Base-by-base conservation (phyloP, 78 protist genomes). In the Dictyostelium firmibasis region DNA sequence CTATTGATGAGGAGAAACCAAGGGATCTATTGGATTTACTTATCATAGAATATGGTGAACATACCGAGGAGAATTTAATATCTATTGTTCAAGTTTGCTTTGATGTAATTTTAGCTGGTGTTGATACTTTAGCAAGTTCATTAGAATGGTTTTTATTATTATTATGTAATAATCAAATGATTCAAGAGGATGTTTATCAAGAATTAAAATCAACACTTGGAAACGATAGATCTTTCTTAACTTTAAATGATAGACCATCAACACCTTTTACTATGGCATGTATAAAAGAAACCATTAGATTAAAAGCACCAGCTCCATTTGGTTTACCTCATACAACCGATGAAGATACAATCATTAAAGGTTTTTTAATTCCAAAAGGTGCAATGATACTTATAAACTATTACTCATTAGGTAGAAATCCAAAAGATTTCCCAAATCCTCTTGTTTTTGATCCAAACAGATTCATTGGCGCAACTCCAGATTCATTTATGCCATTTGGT, bases 1-100 rank as follows among this genome's bases (percentile, higher is more conserved):
- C 83, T 0, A 43, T 41, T 7, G 50, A 77, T n/a, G 41, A 2
- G 6, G 62, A 77, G 33, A 86, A 81, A 7, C 93, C 93, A 78
- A 87, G 85, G 44, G 93, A 87, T 67, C 43, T 87, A 79, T 27
- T 87, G 43, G 93, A 87, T 35, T 9, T 47, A 2, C 27, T 87
- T 7, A 78, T 87, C 11, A 43, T 25, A 41, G 85, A 87, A 27
- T 64, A 44, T 36, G 75, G 41, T 9, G 77, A 33, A 10, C 79
- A 31, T 13, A 27, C 79, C 1, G 79, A 72, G 0, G 79, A 72
- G 2, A 72, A 72, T 72, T 33, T 72, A 8, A 33, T 27, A 29
- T 43, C 79, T 78, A 29, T 57, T 25, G 13, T 64, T 47, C 57
- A 35, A 10, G 16, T 10, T 62, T 29, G 16, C 7, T 29, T 44